Evolutionary conservation across 345 rosid genomes (phyloP).

Genomic region (Hypericum perforatum): DNA sequence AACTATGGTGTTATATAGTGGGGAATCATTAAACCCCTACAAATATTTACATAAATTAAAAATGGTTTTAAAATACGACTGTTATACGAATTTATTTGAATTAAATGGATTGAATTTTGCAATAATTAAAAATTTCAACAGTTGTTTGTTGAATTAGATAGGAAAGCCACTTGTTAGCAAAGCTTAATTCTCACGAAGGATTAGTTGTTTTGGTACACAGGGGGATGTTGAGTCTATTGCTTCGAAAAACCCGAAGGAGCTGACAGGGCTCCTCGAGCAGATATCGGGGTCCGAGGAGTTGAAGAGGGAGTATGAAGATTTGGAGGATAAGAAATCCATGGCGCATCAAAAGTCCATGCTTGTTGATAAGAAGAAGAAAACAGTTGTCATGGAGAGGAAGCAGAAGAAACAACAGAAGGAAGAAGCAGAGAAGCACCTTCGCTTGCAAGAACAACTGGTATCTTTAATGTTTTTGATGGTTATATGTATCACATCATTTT

Average conservation of each 20-base stretch:
- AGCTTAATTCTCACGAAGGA: no score
- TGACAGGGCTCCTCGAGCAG: constrained; percentile 82
- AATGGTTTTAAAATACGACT: no score
- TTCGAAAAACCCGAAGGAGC: constrained; percentile 87
- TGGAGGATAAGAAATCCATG: constrained; percentile 62
- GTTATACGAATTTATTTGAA: no score
- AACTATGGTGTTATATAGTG: no score
- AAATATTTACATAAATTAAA: no score
- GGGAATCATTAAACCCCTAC: no score
- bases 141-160: no score
- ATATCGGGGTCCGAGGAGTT: constrained; percentile 95
- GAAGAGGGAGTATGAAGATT: constrained; percentile 76
- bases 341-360: constrained; percentile 86
- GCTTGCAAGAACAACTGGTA: constrained; percentile 89
- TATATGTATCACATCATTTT: not conserved
- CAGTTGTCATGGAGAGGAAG: constrained; percentile 73
- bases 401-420: constrained; percentile 97
- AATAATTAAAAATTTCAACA: no score
- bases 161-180: no score
- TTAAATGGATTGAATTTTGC: no score
- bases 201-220: constrained; percentile 7
- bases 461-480: constrained; percentile 2
- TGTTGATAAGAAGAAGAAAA: constrained; percentile 74
- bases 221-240: constrained; percentile 99
- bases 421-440: constrained; percentile 92